Conservation (phyloP, 176 grass and related monocot genomes). For the Lolium multiflorum region DNA sequence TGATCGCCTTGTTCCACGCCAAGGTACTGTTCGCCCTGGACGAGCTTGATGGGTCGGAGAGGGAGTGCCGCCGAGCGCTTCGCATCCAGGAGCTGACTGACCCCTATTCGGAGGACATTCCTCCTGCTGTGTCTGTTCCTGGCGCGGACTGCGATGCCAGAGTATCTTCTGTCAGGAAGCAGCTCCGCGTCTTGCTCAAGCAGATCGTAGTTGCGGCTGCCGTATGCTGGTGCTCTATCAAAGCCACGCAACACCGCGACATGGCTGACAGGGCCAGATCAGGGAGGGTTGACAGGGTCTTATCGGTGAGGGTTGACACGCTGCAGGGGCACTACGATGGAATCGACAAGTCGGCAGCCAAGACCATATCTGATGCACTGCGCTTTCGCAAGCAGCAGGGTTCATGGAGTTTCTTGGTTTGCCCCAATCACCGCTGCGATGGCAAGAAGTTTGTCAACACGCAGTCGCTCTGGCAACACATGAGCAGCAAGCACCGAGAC, state of each 20-base stretch:
- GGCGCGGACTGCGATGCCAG: neutral
- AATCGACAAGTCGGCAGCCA: neutral
- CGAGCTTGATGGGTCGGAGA: neutral
- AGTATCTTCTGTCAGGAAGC: neutral
- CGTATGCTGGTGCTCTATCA: neutral
- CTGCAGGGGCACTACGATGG: neutral
- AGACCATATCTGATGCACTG: constrained; percentile 15
- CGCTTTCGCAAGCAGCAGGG: neutral
- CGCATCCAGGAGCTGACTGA: neutral
- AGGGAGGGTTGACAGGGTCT: neutral
- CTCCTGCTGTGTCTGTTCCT: neutral
- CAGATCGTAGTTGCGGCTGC: neutral
- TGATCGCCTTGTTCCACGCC: constrained; percentile 15
- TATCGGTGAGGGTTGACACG: constrained; percentile 17
- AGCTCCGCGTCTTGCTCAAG: neutral
- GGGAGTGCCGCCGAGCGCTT: constrained; percentile 3
- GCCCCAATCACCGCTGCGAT: neutral
- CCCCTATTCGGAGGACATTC: neutral
- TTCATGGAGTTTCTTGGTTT: constrained; percentile 35
- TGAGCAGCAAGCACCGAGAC: neutral
- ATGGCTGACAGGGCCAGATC: too few species aligned
- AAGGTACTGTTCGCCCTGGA: constrained; percentile 23
- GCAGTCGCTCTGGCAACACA: constrained; percentile 5
- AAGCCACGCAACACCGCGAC: neutral
- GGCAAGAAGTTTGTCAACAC: neutral